Conservation (phyloP, 2,329 filamentous ascomycete species). For the Cadophora sp. region DNA sequence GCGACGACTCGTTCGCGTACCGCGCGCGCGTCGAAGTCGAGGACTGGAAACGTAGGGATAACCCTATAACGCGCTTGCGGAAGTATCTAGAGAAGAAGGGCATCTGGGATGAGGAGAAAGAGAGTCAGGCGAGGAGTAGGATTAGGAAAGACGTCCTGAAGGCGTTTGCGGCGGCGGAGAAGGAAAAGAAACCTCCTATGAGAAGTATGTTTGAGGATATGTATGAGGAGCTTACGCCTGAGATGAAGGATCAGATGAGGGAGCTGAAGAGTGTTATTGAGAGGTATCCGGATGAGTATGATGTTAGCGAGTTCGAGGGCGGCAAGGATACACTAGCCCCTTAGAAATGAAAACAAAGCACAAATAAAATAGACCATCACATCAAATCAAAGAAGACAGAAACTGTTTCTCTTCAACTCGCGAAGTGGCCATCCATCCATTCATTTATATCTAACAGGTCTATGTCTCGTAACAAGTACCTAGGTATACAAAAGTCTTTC, state of each 20-base stretch:
- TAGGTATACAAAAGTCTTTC: not conserved
- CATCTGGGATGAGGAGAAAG: conserved; percentile 84
- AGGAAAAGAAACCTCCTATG: conserved; percentile 78
- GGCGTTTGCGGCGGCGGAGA: conserved; percentile 85
- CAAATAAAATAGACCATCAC: not conserved
- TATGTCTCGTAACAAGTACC: not conserved
- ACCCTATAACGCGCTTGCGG: conserved; percentile 82
- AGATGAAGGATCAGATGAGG: conserved; percentile 76
- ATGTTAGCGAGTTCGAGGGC: conserved; percentile 77
- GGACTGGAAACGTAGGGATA: conserved; percentile 90
- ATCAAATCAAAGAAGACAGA: not conserved
- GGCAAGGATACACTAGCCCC: conserved; percentile 53
- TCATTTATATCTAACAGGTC: not conserved
- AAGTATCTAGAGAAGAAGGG: conserved; percentile 89
- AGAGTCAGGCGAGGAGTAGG: conserved; percentile 72
- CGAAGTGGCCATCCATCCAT: not conserved
- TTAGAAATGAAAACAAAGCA: conserved; percentile 16
- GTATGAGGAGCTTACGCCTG: conserved; percentile 86
- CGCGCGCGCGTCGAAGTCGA: conserved; percentile 91
- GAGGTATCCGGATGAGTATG: conserved; percentile 91
- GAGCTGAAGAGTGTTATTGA: conserved; percentile 80
- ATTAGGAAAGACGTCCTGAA: conserved; percentile 78
- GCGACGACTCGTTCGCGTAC: conserved; percentile 96
- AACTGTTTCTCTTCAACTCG: not conserved
- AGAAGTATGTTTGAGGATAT: conserved; percentile 82